phyloP scores from a whole-genome alignment of 768 basidiomycete genomes.

The Phlebiopsis gigantea region DNA sequence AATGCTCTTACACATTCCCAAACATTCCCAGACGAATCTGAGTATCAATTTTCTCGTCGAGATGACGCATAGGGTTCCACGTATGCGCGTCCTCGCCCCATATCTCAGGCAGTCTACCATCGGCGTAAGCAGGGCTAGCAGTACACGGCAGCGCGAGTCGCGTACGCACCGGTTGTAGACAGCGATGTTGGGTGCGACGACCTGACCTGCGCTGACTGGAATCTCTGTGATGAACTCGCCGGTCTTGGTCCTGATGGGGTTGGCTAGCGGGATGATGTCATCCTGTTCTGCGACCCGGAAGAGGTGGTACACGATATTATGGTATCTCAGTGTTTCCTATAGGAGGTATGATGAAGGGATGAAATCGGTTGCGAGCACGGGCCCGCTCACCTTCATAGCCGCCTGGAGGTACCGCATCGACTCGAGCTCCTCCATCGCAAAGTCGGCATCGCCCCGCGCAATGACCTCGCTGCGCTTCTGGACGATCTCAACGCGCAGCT shows the following conservation, averaged over 20 bases:
- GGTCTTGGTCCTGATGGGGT: conserved; percentile 23
- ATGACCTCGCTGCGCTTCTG: conserved; percentile 17
- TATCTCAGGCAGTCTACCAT: conserved; percentile 19
- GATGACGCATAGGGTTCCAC: conserved; percentile 26
- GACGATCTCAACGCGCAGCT: conserved; percentile 25
- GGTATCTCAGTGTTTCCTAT: conserved; percentile 27
- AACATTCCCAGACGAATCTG: conserved; percentile 7
- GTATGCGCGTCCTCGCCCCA: conserved; percentile 29
- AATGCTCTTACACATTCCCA: conserved; percentile 6
- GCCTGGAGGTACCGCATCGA: conserved; percentile 29
- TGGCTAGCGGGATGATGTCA: conserved; percentile 30
- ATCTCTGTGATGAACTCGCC: conserved; percentile 24
- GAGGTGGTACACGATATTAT: conserved; percentile 27
- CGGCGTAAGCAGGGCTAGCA: neutral
- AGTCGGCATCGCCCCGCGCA: conserved; percentile 22
- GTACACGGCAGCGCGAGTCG: neutral
- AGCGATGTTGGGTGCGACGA: conserved; percentile 21
- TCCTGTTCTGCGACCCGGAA: conserved; percentile 24
- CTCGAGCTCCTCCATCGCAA: conserved; percentile 28
- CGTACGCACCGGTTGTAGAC: conserved; percentile 29
- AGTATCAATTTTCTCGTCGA: conserved; percentile 10
- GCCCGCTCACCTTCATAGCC: conserved; percentile 25
- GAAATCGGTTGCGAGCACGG: no score
- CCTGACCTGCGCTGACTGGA: conserved; percentile 24
- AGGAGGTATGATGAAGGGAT: no score